Conservation (phyloP, 495 filamentous ascomycete genomes). For the Penicillium lividum region DNA sequence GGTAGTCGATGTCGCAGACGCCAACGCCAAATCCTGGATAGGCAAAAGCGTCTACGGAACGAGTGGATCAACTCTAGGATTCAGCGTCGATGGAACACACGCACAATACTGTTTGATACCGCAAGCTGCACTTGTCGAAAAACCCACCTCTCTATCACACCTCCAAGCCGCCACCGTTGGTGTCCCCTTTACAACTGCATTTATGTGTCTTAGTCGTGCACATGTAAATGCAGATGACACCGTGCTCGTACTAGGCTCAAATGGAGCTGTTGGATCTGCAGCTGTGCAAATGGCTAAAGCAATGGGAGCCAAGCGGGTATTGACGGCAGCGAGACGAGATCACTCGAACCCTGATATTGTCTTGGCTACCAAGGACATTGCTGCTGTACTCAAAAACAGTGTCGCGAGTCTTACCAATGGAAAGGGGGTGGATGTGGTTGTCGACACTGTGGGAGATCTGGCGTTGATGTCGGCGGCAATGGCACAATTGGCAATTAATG, state of each 20-base stretch:
- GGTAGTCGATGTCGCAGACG: conserved; percentile 15
- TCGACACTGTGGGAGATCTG: conserved; percentile 24
- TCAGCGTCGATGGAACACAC: conserved; percentile 18
- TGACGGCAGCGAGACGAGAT: conserved; percentile 17
- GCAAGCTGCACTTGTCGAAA: conserved; percentile 18
- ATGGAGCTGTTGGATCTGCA: conserved; percentile 22
- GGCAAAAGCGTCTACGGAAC: conserved; percentile 26
- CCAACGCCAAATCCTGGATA: conserved; percentile 17
- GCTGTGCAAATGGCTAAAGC: conserved; percentile 20
- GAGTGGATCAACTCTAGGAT: conserved; percentile 21
- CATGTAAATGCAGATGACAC: conserved; percentile 11
- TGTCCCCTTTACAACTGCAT: conserved; percentile 23
- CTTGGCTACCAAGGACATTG: background rate
- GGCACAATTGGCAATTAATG: conserved; percentile 16
- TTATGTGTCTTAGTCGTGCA: conserved; percentile 17
- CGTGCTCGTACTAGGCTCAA: conserved; percentile 23
- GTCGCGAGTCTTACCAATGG: conserved; percentile 15
- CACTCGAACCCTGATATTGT: conserved; percentile 15
- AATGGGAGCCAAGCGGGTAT: conserved; percentile 21
- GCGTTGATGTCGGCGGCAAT: conserved; percentile 17
- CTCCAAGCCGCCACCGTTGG: conserved; percentile 26
- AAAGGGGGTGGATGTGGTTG: conserved; percentile 21
- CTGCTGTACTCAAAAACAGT: background rate
- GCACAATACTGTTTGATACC: conserved; percentile 22
- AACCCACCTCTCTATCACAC: conserved; percentile 11